Base-by-base conservation (phyloP, 257 asterid species). In the Jacaranda mimosifolia region DNA sequence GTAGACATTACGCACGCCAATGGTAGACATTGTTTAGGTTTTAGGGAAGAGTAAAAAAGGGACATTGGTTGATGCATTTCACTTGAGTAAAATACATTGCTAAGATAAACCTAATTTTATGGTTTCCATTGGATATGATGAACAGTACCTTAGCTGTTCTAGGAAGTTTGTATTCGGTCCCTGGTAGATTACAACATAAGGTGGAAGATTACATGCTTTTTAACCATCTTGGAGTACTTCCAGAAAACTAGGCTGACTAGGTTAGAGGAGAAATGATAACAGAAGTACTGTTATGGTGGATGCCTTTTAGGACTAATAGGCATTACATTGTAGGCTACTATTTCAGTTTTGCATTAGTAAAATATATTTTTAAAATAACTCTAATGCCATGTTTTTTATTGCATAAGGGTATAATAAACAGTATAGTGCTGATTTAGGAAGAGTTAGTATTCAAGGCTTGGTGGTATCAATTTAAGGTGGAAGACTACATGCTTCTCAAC, bases 31-130 rank as follows among this genome's bases (percentile, higher is more conserved):
- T 36, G 52, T 38, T 51, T 40, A 43, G 53, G 76, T 40, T 78
- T 40, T 48, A 8, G 60, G 69, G n/a, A 70, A 48, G 45, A 19
- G 3, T 1, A 17, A 72, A 13, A 57, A 71, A 35, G 26, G 68
- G 46, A 19, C 40, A 14, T 38, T 59, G 68, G 46, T 73, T 69
- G 43, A 14, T 62, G 40, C 56, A 11, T 7, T n/a, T 56, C 38
- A 21, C 14, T 45, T 19, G 6, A 75, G 76, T 32, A 12, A 55
- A 48, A 55, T 74, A 19, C 13, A 73, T n/a, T 56, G 69, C 59
- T 40, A 38, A 53, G 26, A 6, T 51, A 26, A 46, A 12, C 32
- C 15, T 17, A 9, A 4, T 36, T 72, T 51, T 72, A 63, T 11
- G 42, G 55, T 55, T 64, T 32, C 21, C 6, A 36, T 3, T 0